These are phyloP conservation scores for Solanum appendiculatum DNA, from an alignment of 257 asterid genomes.

Conservation along the genomic window DNA sequence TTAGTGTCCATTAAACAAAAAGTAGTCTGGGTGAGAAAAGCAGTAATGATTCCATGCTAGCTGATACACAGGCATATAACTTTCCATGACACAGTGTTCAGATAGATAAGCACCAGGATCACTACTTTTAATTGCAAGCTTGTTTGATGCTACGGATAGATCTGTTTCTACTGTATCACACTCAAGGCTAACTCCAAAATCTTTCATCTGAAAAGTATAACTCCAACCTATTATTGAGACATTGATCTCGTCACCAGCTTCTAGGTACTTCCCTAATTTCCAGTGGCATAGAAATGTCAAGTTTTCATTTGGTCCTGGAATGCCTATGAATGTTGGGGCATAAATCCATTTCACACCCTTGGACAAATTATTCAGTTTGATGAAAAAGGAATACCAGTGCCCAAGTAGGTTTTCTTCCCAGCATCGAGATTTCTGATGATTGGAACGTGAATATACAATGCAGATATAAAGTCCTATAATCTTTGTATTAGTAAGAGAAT, in stretches of 20 bases:
- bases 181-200: not conserved
- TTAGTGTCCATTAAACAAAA: not conserved
- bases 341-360: constrained; percentile 1
- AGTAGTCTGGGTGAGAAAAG: constrained; percentile 4
- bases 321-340: constrained; percentile 6
- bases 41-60: not conserved
- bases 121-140: not conserved
- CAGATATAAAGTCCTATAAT: not conserved
- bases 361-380: not conserved
- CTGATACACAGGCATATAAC: not conserved
- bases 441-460: constrained; percentile 3
- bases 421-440: not conserved
- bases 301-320: constrained; percentile 6
- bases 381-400: not conserved
- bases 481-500: not conserved
- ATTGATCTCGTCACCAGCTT: not conserved
- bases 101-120: not conserved
- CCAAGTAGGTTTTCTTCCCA: not conserved
- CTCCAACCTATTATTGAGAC: constrained; percentile 3
- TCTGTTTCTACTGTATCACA: not conserved
- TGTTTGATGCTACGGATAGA: not conserved
- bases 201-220: not conserved
- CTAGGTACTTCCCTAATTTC: not conserved
- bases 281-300: constrained; percentile 1
- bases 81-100: not conserved